Evolutionary conservation across 371 early-diverging fungal genomes (phyloP).

Genomic region (Mortierella sp.): DNA sequence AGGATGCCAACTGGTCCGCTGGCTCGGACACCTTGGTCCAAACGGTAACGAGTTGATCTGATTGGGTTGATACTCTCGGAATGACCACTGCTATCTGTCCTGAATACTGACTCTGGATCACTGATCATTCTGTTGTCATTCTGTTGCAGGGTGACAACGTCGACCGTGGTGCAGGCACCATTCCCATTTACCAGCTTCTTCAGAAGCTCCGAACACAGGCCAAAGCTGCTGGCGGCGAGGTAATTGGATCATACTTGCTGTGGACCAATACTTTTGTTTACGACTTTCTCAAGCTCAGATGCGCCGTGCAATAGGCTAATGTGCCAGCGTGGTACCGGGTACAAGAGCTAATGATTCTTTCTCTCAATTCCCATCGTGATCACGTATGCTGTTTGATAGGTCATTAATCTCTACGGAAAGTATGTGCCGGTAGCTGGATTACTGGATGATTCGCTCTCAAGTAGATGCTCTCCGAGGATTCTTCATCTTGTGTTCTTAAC

Average conservation of each 20-base stretch:
- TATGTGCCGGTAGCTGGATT: constrained; percentile 3
- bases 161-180: constrained; percentile 82
- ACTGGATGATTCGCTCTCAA: neutral
- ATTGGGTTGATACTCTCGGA: neutral
- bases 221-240: constrained; percentile 62
- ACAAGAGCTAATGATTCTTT: too few species aligned
- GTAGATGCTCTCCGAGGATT: too few species aligned
- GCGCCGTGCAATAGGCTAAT: too few species aligned
- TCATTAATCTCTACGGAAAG: constrained; percentile 50
- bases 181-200: constrained; percentile 71
- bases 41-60: constrained; percentile 51
- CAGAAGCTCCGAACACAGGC: constrained; percentile 71
- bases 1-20: constrained; percentile 73
- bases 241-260: constrained; percentile 6
- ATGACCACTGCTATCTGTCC: neutral
- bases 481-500: too few species aligned
- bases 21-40: constrained; percentile 67
- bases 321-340: too few species aligned
- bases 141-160: constrained; percentile 67
- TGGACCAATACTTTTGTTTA: neutral
- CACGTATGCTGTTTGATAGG: constrained; percentile 10
- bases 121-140: neutral
- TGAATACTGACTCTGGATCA: neutral
- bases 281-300: neutral
- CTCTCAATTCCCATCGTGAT: neutral